A percentile compares a stretch with the other conserved stretches of the same genome.
Conservation (phyloP, 2,329 filamentous ascomycete genomes). For the Mycosphaerella arachidis region DNA sequence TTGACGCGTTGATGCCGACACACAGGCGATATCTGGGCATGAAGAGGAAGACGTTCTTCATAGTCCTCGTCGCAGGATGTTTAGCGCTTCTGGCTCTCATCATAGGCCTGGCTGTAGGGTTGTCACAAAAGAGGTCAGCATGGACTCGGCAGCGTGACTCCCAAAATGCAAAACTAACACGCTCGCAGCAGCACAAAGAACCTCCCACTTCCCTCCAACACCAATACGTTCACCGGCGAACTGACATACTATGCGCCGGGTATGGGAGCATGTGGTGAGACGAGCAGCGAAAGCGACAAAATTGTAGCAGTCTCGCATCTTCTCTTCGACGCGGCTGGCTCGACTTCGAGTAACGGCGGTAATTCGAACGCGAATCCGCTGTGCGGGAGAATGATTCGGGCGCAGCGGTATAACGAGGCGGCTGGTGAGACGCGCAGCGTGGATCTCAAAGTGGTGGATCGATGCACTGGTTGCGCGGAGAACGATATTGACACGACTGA, state of each 20-base stretch:
- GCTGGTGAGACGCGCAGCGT: conserved; percentile 48
- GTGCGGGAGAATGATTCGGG: conserved; percentile 63
- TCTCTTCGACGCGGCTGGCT: conserved; percentile 59
- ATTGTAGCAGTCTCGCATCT: conserved; percentile 64
- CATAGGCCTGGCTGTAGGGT: conserved; percentile 41
- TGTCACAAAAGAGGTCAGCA: conserved; percentile 16
- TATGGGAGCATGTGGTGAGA: conserved; percentile 65
- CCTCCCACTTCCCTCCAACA: conserved; percentile 50
- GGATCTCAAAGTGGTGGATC: conserved; percentile 64
- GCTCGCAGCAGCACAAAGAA: conserved; percentile 33
- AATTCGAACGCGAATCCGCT: conserved; percentile 60
- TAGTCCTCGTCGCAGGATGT: conserved; percentile 31
- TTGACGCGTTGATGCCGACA: conserved; percentile 36
- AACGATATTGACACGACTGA: conserved; percentile 51
- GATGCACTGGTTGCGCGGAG: conserved; percentile 52
- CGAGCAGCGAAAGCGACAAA: conserved; percentile 50
- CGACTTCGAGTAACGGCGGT: conserved; percentile 30
- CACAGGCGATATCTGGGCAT: conserved; percentile 38
- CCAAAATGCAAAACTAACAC: background rate
- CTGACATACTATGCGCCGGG: conserved; percentile 65
- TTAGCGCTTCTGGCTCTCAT: conserved; percentile 37
- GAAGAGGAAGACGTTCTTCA: conserved; percentile 37
- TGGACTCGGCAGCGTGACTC: background rate
- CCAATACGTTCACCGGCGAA: conserved; percentile 56
- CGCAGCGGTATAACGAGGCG: conserved; percentile 47